Percentiles rank a stretch among this genome's conserved stretches.
Evolutionary conservation across 371 early-diverging fungal species (phyloP).

Genomic region (Apophysomyces ossiformis): DNA sequence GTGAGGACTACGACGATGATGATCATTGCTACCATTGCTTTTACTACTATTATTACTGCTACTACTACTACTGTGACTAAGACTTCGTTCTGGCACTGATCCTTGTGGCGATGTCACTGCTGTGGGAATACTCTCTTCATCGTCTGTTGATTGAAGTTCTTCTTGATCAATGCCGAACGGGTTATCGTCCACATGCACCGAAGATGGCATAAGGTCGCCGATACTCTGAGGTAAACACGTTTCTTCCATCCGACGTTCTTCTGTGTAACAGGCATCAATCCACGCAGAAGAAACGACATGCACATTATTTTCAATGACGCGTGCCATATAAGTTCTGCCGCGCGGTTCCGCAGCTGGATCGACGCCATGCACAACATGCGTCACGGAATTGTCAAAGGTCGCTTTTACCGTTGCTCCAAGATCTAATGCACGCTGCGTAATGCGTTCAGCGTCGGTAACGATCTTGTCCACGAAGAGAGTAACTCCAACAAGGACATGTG

Average conservation of each 20-base stretch:
- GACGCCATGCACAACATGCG: neutral
- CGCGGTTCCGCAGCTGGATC: neutral
- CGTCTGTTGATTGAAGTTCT: neutral
- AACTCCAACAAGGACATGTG: neutral
- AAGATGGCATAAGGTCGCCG: neutral
- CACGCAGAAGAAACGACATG: neutral
- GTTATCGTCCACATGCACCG: neutral
- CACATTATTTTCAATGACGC: constrained; percentile 4
- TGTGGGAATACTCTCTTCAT: constrained; percentile 1
- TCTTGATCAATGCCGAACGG: constrained; percentile 6
- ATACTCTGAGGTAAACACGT: constrained; percentile 7
- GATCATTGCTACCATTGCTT: too few relatives aligned
- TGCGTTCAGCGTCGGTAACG: neutral
- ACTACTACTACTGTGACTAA: neutral
- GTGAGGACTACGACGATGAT: too few relatives aligned
- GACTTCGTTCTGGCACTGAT: neutral
- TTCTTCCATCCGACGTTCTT: constrained; percentile 1
- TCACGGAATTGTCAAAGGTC: neutral
- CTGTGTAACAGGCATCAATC: neutral
- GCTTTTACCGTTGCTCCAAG: neutral
- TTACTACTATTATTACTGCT: too few relatives aligned
- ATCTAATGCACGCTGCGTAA: neutral
- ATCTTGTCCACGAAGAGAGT: neutral
- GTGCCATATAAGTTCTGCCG: neutral
- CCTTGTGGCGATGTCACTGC: neutral